A percentile compares a stretch with the other conserved stretches of the same genome.
Conservation (phyloP, 306 rosid species). For the Vigna trinervia region DNA sequence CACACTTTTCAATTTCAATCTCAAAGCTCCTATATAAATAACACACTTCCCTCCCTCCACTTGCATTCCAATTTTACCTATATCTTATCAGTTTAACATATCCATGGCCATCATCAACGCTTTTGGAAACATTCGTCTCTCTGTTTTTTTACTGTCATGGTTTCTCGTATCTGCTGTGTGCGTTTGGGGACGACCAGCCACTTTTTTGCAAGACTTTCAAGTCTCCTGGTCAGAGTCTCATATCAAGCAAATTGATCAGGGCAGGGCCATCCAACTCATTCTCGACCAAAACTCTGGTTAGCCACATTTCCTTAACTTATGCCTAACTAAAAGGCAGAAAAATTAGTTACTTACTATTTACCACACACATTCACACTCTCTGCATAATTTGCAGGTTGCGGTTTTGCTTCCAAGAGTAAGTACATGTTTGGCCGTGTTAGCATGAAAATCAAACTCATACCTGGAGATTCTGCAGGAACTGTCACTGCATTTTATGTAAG, state of each 20-base stretch:
- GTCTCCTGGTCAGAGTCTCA: slow-evolving; percentile 14
- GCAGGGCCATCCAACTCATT: slow-evolving; percentile 25
- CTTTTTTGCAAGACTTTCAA: slow-evolving; percentile 24
- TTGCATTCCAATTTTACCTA: slow-evolving; percentile 1
- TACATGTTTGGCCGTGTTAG: slow-evolving; percentile 89
- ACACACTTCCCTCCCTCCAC: background rate
- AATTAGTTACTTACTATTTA: background rate
- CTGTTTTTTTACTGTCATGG: slow-evolving; percentile 3
- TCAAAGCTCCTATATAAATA: slow-evolving; percentile 11
- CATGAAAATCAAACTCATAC: slow-evolving; percentile 93
- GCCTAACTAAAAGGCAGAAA: background rate
- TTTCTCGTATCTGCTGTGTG: background rate
- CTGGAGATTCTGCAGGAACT: slow-evolving; percentile 96
- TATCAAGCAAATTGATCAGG: slow-evolving; percentile 25
- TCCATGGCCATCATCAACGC: background rate
- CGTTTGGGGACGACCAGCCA: slow-evolving; percentile 23
- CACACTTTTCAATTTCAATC: slow-evolving; percentile 3
- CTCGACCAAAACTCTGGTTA: slow-evolving; percentile 27
- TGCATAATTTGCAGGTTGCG: slow-evolving; percentile 67
- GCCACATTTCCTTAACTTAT: background rate
- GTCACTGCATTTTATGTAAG: slow-evolving; percentile 92
- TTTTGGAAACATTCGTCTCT: background rate
- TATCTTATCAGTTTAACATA: background rate
- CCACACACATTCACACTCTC: background rate
- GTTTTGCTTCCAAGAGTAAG: slow-evolving; percentile 76